A percentile compares a stretch with the other conserved stretches of the same genome.
phyloP scores from a whole-genome alignment of 192 early-diverging fungal genomes.

The Piromyces sp. region DNA sequence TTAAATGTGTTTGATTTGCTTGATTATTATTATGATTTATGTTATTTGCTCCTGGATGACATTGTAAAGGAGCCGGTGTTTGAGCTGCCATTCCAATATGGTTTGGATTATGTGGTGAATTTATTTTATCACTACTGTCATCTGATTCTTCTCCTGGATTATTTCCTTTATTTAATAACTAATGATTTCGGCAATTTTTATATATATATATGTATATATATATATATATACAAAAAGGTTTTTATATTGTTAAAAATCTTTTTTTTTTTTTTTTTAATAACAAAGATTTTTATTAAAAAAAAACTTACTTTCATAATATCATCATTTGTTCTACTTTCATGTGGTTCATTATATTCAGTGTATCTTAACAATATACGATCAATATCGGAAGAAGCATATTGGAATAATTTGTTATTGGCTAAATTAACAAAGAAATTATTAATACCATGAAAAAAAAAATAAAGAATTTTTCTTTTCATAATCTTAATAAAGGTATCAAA shows the following conservation, averaged over 20 bases:
- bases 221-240: no score
- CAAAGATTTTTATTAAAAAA: no score
- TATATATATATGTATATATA: not conserved
- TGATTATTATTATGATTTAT: not conserved
- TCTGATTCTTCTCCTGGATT: not conserved
- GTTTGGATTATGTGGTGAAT: not conserved
- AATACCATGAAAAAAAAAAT: no score
- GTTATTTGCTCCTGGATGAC: not conserved
- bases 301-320: not conserved
- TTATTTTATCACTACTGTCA: not conserved
- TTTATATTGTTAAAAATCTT: no score
- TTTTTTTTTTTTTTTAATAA: no score
- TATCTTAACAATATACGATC: conserved; percentile 80
- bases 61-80: not conserved
- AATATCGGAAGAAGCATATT: conserved; percentile 86
- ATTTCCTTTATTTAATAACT: not conserved
- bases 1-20: not conserved
- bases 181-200: not conserved
- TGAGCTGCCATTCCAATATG: not conserved
- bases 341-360: conserved; percentile 43
- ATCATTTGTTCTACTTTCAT: conserved; percentile 36
- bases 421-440: no score
- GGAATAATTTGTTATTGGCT: conserved; percentile 73
- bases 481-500: no score
- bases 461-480: no score